Conservation (phyloP, 306 rosid species). For the Inga laurina region DNA sequence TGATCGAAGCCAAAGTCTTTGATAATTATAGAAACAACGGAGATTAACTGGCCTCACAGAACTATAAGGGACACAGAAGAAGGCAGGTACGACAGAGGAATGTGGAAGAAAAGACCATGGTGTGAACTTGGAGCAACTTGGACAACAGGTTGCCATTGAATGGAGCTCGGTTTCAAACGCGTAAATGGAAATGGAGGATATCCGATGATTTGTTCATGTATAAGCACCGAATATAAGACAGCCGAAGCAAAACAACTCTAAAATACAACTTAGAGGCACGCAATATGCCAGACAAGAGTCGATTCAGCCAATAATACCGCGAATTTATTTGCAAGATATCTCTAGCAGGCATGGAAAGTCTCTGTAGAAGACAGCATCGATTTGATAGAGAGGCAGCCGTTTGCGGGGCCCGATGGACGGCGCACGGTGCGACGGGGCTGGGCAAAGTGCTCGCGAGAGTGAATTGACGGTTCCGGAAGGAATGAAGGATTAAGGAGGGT, state of each 20-base stretch:
- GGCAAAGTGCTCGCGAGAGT: background rate
- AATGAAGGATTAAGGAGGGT: background rate
- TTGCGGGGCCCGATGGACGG: background rate
- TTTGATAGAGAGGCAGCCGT: background rate
- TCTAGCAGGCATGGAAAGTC: background rate
- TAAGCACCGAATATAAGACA: background rate
- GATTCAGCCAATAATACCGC: background rate
- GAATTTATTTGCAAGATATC: background rate
- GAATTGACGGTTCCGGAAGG: background rate
- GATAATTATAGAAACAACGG: background rate
- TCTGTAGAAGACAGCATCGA: background rate
- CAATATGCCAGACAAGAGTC: background rate
- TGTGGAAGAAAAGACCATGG: background rate
- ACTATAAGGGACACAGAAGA: background rate
- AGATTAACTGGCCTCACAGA: background rate
- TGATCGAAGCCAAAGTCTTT: background rate
- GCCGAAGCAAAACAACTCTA: background rate
- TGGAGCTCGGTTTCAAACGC: background rate
- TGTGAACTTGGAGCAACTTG: slow-evolving; percentile 25
- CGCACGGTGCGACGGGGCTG: background rate
- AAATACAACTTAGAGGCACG: no score
- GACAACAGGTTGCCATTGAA: background rate
- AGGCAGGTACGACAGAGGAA: background rate
- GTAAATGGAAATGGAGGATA: background rate
- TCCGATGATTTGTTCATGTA: background rate